Base-by-base conservation (phyloP, 495 filamentous ascomycete species). In the Lepidopterella palustris region DNA sequence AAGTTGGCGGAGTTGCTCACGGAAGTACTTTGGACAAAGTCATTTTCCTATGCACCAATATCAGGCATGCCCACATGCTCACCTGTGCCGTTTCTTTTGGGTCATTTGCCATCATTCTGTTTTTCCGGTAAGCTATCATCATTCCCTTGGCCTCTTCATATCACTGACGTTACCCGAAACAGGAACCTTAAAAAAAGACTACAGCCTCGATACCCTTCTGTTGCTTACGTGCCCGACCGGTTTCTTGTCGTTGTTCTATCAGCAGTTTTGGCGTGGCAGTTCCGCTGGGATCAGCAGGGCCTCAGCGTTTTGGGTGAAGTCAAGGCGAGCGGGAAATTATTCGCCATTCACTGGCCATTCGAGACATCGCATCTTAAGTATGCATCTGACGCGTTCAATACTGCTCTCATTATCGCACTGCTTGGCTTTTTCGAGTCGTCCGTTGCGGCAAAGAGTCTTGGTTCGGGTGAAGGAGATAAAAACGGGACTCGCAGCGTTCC, bases 381-480 rank as follows among this genome's bases (percentile, higher is more conserved):
- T 67, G 84, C 96, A 42, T 83, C 85, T n/a, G 86, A 91, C 55
- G 87, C 90, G 13, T 85, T 96, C 80, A 85, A 87, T 58, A 97
- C 95, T 0, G 86, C 93, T 0, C 95, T 99, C 65, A 77, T 97
- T 28, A 97, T 99, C 56, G 89, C 91, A 3, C 78, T 99, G 21
- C 83, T 99, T 5, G 93, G 93, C 20, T 99, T 99, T 78, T 99
- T 99, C 65, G 93, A 99, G 76, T 95, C 89, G 25, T 95, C 91
- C 0, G 90, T 99, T n/a, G 93, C 93, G 0, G 95, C 93, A 28
- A 97, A 97, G 73, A 88, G 86, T 57, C 74, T 99, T 1, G 88
- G 86, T 6, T 79, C 77, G 15, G 48, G 53, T 6, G 63, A 59
- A 3, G 72, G 74, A 18, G 68, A 70, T 9, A 65, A 63, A n/a